Evolutionary conservation across 257 asterid species (phyloP).

Genomic region (Sherardia arvensis): DNA sequence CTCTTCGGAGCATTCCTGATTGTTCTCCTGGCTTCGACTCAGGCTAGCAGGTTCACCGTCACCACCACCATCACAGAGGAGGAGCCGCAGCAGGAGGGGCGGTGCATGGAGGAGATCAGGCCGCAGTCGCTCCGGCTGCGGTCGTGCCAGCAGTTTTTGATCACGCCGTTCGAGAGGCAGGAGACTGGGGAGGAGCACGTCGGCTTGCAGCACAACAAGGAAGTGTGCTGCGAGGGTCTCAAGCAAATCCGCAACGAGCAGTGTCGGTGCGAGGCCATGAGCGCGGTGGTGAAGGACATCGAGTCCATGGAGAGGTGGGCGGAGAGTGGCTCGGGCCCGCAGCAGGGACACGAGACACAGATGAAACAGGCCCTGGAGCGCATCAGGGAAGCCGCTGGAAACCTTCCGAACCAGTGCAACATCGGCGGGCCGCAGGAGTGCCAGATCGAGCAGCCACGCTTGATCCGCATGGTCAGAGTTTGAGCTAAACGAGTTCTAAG

Average conservation of each 20-base stretch:
- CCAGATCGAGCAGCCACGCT: not conserved
- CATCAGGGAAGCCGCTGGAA: not conserved
- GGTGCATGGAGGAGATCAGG: not conserved
- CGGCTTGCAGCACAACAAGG: not conserved
- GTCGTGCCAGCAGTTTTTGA: not conserved
- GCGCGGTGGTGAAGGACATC: not conserved
- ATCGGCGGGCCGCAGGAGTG: not conserved
- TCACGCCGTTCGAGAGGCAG: not conserved
- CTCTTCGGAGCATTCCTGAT: not conserved
- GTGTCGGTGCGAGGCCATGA: not conserved
- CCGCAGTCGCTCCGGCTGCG: not conserved
- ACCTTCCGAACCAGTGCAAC: not conserved
- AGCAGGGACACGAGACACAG: not conserved
- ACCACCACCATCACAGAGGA: not conserved
- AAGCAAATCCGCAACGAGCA: not conserved
- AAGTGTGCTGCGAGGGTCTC: not conserved
- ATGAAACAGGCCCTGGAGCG: not conserved
- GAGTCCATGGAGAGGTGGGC: not conserved
- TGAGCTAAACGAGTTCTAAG: too few relatives aligned
- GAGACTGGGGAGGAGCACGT: not conserved
- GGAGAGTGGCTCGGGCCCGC: not conserved
- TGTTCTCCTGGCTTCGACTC: not conserved
- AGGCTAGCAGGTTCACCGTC: not conserved
- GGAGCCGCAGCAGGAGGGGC: too few relatives aligned
- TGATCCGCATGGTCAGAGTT: too few relatives aligned